A percentile compares a stretch with the other conserved stretches of the same genome.
phyloP scores from a whole-genome alignment of 768 basidiomycete genomes.

The Boletus coccyginus region DNA sequence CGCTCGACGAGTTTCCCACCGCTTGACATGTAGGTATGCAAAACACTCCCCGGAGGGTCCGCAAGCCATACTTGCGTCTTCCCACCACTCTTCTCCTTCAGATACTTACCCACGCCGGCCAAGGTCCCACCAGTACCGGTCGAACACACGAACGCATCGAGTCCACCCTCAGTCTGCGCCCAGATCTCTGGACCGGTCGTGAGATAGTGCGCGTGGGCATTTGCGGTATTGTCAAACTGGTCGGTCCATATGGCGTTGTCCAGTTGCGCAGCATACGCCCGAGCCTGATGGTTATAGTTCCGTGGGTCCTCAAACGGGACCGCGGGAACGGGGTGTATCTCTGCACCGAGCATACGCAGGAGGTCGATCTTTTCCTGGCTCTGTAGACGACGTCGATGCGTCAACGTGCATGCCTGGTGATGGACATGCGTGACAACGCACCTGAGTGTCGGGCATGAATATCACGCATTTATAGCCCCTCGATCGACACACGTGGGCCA shows the following conservation, averaged over 20 bases:
- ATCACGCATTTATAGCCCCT: conserved; percentile 97
- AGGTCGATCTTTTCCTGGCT: conserved; percentile 99
- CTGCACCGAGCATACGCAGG: conserved; percentile 94
- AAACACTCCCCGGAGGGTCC: conserved; percentile 93
- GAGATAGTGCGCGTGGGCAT: conserved; percentile 81
- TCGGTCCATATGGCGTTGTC: conserved; percentile 93
- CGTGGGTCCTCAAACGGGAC: conserved; percentile 92
- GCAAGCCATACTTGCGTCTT: conserved; percentile 91
- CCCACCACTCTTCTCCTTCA: conserved; percentile 79
- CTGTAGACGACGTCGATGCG: conserved; percentile 37
- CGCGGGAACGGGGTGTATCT: conserved; percentile 94
- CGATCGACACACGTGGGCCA: conserved; percentile 92
- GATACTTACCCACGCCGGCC: conserved; percentile 79
- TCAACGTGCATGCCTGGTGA: neutral
- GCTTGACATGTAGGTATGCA: conserved; percentile 78
- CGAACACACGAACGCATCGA: conserved; percentile 91
- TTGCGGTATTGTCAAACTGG: conserved; percentile 97
- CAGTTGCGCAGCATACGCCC: conserved; percentile 71
- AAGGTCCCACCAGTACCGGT: conserved; percentile 97
- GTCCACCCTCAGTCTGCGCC: conserved; percentile 74
- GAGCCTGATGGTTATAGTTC: conserved; percentile 98
- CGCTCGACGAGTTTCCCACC: conserved; percentile 78
- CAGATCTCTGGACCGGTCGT: conserved; percentile 97
- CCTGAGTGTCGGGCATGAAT: conserved; percentile 97
- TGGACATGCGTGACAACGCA: conserved; percentile 22